phyloP scores from a whole-genome alignment of 1,139 yeast species.

The Saccharomyces hybrid region DNA sequence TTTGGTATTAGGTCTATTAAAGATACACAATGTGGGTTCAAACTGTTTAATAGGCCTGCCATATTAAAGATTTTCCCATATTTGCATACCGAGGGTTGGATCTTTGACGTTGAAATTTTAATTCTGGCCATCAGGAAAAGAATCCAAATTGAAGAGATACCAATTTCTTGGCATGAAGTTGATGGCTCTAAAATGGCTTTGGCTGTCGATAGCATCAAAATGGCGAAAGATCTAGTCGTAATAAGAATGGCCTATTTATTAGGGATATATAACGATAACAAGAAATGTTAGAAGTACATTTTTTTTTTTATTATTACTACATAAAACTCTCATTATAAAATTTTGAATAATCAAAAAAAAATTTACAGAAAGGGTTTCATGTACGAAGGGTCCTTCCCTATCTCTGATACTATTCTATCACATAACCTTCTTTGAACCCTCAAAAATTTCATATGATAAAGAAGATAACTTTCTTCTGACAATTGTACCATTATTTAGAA shows the following conservation, averaged over 20 bases:
- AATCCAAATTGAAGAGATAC: slow-evolving; percentile 63
- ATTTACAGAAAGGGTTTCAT: background rate
- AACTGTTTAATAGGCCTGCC: slow-evolving; percentile 71
- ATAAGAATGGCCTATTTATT: slow-evolving; percentile 81
- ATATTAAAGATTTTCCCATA: slow-evolving; percentile 65
- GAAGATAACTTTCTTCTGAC: slow-evolving; percentile 37
- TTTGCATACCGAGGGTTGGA: slow-evolving; percentile 97
- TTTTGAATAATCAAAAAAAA: background rate
- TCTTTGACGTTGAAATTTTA: slow-evolving; percentile 88
- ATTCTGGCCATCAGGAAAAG: slow-evolving; percentile 67
- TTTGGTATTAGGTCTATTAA: slow-evolving; percentile 83
- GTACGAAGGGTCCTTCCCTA: background rate
- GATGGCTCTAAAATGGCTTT: slow-evolving; percentile 90
- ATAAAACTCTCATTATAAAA: background rate
- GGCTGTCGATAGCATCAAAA: slow-evolving; percentile 80
- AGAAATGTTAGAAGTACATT: slow-evolving; percentile 6
- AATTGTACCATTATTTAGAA: slow-evolving; percentile 61
- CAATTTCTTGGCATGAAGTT: slow-evolving; percentile 95
- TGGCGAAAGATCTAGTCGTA: slow-evolving; percentile 94
- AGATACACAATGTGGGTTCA: slow-evolving; percentile 97
- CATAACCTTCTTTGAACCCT: slow-evolving; percentile 28
- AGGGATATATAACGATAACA: slow-evolving; percentile 59
- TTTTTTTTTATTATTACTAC: slow-evolving; percentile 1
- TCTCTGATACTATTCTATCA: background rate
- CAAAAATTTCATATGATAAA: slow-evolving; percentile 30